Percentiles rank a stretch among this genome's conserved stretches.
These are phyloP conservation scores for Boletus semigastroideus DNA, from an alignment of 1,284 basidiomycete genomes.

Conservation along the genomic window DNA sequence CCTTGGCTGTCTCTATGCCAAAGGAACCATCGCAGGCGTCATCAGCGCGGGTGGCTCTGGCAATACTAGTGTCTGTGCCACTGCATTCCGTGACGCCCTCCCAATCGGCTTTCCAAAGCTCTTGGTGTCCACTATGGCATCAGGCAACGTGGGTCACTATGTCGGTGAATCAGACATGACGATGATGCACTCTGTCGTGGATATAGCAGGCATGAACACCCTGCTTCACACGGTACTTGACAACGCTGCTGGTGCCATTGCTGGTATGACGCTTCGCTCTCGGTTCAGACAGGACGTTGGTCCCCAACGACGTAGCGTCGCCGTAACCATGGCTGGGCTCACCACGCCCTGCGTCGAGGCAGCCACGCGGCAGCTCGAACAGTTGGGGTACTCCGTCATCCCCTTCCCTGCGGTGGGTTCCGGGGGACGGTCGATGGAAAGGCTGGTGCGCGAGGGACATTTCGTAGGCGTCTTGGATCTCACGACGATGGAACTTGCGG, in stretches of 20 bases:
- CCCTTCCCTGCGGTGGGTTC: constrained; percentile 30
- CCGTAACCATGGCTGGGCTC: constrained; percentile 30
- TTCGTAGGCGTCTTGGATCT: constrained; percentile 29
- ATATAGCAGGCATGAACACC: constrained; percentile 31
- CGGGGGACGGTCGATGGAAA: constrained; percentile 33
- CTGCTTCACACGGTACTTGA: constrained; percentile 21
- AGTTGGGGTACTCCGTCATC: constrained; percentile 26
- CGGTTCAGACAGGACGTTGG: background rate
- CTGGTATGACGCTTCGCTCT: constrained; percentile 22
- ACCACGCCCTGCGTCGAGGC: constrained; percentile 28
- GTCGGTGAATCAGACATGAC: constrained; percentile 32
- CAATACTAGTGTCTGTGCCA: constrained; percentile 28
- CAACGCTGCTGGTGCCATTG: constrained; percentile 30
- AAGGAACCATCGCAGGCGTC: constrained; percentile 17
- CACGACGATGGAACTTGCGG: constrained; percentile 31
- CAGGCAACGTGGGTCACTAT: constrained; percentile 24
- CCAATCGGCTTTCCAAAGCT: constrained; percentile 29
- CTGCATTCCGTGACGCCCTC: constrained; percentile 25
- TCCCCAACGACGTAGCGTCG: constrained; percentile 11
- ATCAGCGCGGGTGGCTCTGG: constrained; percentile 27
- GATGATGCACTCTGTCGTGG: constrained; percentile 33
- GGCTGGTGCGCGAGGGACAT: constrained; percentile 22
- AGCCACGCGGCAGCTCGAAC: constrained; percentile 24
- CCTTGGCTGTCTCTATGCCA: constrained; percentile 14
- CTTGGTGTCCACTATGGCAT: constrained; percentile 32